Base-by-base conservation (phyloP, 2,329 filamentous ascomycete species). In the Capronia coronata region DNA sequence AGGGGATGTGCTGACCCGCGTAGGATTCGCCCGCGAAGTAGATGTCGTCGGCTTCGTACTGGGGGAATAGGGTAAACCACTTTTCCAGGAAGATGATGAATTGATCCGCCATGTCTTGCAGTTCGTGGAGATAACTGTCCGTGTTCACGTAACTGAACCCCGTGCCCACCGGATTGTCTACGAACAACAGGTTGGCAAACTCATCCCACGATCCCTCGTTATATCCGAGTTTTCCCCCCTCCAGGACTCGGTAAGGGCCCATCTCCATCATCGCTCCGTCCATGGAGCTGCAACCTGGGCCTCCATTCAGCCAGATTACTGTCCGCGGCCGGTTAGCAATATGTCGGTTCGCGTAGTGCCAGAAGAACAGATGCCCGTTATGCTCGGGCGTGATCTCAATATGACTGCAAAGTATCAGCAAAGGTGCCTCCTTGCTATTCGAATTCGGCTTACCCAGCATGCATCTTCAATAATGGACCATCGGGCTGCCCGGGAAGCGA, bases 121-220 rank as follows among this genome's bases (percentile, higher is more conserved):
- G 76, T 65, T 96, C 91, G 59, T 84, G 81, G 14, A 96, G 67
- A 64, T 87, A 97, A 62, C 82, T 86, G 67, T 98, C 79, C 11
- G 87, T 93, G 64, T 95, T 85, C 64, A 90, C 90, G 64, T 93
- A 97, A 70, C 93, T 98, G 72, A 86, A 98, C 2, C 93, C 93
- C 1, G 91, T 96, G 10, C 93, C 94, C 29, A 97, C 90, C 0
- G 93, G 93, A 65, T 97, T 94, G 65, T 98, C 93, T 52, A 98
- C 87, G 64, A 98, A 98, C 51, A 98, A 79, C 44, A 98, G 69
- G 63, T 98, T 98, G 57, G 93, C 88, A 64, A 97, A 98, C 71
- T 98, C 91, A 68, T 95, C 86, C 94, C 94, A 98, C 1, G 89
- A 90, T n/a, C 93, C 93, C 48, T 94, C 84, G 67, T 96, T 96